These are phyloP conservation scores for Thelephora aurantiotincta DNA, from an alignment of 768 basidiomycete genomes.

Conservation along the genomic window DNA sequence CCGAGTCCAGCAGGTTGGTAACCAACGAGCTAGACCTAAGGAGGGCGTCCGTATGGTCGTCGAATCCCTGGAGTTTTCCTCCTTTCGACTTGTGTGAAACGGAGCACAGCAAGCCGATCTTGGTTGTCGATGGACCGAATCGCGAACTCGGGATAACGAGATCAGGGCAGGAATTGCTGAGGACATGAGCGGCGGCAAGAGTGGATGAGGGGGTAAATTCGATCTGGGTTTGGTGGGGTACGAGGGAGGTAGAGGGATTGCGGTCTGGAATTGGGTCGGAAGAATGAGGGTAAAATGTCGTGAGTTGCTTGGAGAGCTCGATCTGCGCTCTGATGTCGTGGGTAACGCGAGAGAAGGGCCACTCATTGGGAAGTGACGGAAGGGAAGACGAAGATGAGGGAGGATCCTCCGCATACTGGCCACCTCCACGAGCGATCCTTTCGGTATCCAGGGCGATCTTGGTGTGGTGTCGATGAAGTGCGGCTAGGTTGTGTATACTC, in stretches of 20 bases:
- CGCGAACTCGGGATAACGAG: constrained; percentile 7
- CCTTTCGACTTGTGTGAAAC: constrained; percentile 31
- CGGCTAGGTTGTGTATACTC: background rate
- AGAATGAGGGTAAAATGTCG: constrained; percentile 26
- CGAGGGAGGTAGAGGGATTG: constrained; percentile 1
- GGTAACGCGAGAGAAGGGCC: constrained; percentile 5
- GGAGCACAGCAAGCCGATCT: constrained; percentile 27
- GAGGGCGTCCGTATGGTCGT: constrained; percentile 31
- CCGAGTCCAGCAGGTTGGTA: constrained; percentile 18
- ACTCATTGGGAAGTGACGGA: background rate
- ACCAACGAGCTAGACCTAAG: constrained; percentile 27
- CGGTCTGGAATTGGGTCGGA: constrained; percentile 19
- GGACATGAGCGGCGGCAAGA: constrained; percentile 18
- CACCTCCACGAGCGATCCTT: constrained; percentile 24
- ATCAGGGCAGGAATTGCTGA: constrained; percentile 8
- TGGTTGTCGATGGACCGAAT: constrained; percentile 11
- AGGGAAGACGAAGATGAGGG: constrained; percentile 3
- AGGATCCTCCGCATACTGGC: constrained; percentile 24
- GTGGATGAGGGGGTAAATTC: constrained; percentile 18
- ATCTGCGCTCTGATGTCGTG: constrained; percentile 25
- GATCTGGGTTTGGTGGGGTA: constrained; percentile 11
- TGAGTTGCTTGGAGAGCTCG: constrained; percentile 20
- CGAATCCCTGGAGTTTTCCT: constrained; percentile 28
- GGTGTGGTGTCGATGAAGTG: constrained; percentile 15
- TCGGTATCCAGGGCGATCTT: constrained; percentile 22